Conservation (phyloP, 1,139 yeast species). For the Meyerozyma smithsonii region DNA sequence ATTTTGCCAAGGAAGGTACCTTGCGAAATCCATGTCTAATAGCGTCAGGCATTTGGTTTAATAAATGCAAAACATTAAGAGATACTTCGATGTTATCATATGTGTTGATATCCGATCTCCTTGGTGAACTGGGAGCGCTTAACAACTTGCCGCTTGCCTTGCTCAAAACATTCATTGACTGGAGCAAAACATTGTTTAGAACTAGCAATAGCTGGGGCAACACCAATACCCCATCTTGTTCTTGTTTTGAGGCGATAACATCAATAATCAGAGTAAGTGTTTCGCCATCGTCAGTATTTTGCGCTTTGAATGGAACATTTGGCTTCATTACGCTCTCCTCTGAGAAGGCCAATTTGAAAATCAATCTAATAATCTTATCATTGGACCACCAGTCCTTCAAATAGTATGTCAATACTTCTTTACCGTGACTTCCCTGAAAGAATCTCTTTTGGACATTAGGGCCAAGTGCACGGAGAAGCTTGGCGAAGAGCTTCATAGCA, state of each 20-base stretch:
- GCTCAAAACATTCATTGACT: slow-evolving; percentile 29
- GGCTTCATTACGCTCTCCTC: slow-evolving; percentile 11
- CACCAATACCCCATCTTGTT: slow-evolving; percentile 15
- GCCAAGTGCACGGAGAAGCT: slow-evolving; percentile 45
- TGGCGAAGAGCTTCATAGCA: slow-evolving; percentile 47
- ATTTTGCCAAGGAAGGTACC: slow-evolving; percentile 16
- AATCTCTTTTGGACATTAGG: slow-evolving; percentile 45
- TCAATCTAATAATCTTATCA: slow-evolving; percentile 26
- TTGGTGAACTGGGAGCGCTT: slow-evolving; percentile 35
- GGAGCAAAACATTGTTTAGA: slow-evolving; percentile 36
- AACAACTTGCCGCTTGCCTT: slow-evolving; percentile 33
- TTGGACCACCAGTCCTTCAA: slow-evolving; percentile 45
- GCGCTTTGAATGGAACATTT: slow-evolving; percentile 3
- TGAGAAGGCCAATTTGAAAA: slow-evolving; percentile 42
- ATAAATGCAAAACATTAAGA: slow-evolving; percentile 30
- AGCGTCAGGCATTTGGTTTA: slow-evolving; percentile 30
- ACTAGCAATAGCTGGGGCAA: slow-evolving; percentile 38
- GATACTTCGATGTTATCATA: slow-evolving; percentile 20
- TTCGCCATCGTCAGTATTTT: slow-evolving; percentile 4
- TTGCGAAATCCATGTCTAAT: slow-evolving; percentile 28
- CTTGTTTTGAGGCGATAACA: slow-evolving; percentile 1
- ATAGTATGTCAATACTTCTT: slow-evolving; percentile 45
- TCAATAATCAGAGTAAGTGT: slow-evolving; percentile 1
- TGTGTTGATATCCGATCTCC: slow-evolving; percentile 4
- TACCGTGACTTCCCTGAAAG: slow-evolving; percentile 48